Conservation (phyloP, 2,329 filamentous ascomycete genomes). For the Pyricularia grisea region DNA sequence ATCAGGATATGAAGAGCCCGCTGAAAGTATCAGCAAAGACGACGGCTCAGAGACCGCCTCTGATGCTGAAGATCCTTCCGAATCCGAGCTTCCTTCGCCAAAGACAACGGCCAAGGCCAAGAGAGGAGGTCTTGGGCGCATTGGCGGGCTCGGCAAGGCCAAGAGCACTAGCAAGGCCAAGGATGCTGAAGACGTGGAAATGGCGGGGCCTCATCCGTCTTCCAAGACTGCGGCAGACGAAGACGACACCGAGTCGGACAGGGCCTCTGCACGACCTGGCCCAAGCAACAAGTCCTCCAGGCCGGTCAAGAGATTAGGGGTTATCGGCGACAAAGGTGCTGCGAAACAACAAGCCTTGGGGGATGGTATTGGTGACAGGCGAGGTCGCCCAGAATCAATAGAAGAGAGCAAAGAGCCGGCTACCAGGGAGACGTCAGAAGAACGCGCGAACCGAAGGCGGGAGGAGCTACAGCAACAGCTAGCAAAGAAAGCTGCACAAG, state of each 20-base stretch:
- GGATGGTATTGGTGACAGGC: constrained; percentile 5
- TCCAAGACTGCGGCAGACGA: not conserved
- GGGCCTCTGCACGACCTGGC: not conserved
- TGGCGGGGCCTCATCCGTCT: not conserved
- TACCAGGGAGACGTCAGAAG: constrained; percentile 31
- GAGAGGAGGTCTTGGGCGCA: constrained; percentile 26
- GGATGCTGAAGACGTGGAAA: not conserved
- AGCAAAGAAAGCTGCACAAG: constrained; percentile 36
- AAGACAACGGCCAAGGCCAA: constrained; percentile 9
- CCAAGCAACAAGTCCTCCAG: constrained; percentile 8
- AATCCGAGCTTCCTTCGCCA: constrained; percentile 16
- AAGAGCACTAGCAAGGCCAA: not conserved
- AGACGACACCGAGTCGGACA: not conserved
- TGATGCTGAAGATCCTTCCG: constrained; percentile 33
- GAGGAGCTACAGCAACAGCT: constrained; percentile 41
- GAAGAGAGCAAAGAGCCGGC: constrained; percentile 16
- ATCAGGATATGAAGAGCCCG: constrained; percentile 15
- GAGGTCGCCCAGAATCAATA: not conserved
- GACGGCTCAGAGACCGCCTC: constrained; percentile 18
- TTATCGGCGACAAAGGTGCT: constrained; percentile 21
- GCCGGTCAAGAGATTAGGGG: constrained; percentile 18
- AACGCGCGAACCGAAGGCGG: constrained; percentile 38
- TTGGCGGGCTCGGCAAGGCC: constrained; percentile 23
- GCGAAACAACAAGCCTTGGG: constrained; percentile 8
- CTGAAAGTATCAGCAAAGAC: constrained; percentile 19